Evolutionary conservation across 495 filamentous ascomycete species (phyloP), one percentile per base, ranked within the genome.

Genomic region (Tetracladium setigerum): DNA sequence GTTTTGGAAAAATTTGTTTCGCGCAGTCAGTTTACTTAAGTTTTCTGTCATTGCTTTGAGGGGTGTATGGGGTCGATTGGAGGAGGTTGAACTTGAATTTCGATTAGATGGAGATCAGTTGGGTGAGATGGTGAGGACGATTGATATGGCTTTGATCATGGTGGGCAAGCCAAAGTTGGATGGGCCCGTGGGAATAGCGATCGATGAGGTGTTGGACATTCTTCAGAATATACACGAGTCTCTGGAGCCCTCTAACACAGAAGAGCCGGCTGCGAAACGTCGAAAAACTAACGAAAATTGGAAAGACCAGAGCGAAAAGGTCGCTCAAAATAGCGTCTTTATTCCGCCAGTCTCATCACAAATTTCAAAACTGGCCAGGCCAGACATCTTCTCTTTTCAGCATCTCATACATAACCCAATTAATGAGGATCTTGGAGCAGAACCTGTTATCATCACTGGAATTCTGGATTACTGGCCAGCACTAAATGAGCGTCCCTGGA

Each of bases 121-220:
- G 27, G 57, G 54, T 47, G 46, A 45, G 27, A 50, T 50, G 17
- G 53, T 70, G 8, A 63, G 68, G 11, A 69, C 82, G n/a, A 72
- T 95, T 17, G 92, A 98, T 53, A 82, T 81, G 60, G 84, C 87
- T 0, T 57, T 92, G 39, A 91, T 95, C 39, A 81, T 95, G 61
- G 76, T 87, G 17, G 92, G 90, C 0, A 86, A 79, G 0, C 78
- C 81, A 3, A 61, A 74, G 2, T 38, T 57, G 22, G 34, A 27
- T 4, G 55, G 72, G 10, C 76, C 75, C 47, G 32, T 33, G 17
- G 62, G 56, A n/a, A 27, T 27, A 7, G 69, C 79, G 57, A 73
- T 91, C 39, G 73, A 86, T 41, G 47, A 53, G 30, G 58, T 80
- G 1, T 56, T 87, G 12, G 58, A 61, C 1, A 50, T 71, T 14